These are phyloP conservation scores for Pseudonitzschia pungens DNA, from an alignment of 108 stramenopile species.

Conservation along the genomic window DNA sequence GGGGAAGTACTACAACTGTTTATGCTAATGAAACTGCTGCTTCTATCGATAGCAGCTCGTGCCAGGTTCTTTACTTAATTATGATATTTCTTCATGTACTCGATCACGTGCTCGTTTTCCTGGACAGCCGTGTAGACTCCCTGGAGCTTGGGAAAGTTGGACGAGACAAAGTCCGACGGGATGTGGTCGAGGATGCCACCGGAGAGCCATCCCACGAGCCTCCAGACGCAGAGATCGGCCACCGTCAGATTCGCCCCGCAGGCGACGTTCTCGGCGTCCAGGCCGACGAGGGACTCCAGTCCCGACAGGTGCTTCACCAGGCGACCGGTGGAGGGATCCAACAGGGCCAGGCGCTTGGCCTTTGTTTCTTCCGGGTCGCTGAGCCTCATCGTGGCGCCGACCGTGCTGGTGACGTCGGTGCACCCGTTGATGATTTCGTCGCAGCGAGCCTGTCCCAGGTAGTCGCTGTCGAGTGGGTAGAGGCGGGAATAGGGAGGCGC, in stretches of 20 bases:
- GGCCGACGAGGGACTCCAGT: conserved; percentile 9
- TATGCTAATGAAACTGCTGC: too few relatives aligned
- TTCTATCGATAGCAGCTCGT: too few relatives aligned
- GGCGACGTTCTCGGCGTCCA: not conserved
- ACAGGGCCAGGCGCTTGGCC: not conserved
- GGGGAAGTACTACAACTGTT: too few relatives aligned
- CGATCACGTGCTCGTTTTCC: conserved; percentile 6
- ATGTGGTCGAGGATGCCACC: conserved; percentile 13
- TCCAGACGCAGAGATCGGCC: conserved; percentile 16
- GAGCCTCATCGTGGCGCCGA: not conserved
- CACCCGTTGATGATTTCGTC: conserved; percentile 22
- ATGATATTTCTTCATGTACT: conserved; percentile 4
- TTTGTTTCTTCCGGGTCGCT: not conserved
- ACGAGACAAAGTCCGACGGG: conserved; percentile 1
- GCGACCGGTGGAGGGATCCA: conserved; percentile 15
- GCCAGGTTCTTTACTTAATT: not conserved
- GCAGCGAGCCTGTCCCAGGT: conserved; percentile 7
- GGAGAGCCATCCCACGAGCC: conserved; percentile 6
- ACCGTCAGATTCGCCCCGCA: conserved; percentile 16
- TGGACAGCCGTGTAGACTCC: not conserved
- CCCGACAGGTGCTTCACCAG: conserved; percentile 13
- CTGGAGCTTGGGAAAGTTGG: conserved; percentile 5
- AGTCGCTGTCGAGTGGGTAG: not conserved
- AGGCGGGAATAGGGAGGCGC: not conserved
- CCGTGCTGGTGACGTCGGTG: conserved; percentile 8